phyloP scores from a whole-genome alignment of 2,329 filamentous ascomycete genomes.

The Clonostachys chloroleuca region DNA sequence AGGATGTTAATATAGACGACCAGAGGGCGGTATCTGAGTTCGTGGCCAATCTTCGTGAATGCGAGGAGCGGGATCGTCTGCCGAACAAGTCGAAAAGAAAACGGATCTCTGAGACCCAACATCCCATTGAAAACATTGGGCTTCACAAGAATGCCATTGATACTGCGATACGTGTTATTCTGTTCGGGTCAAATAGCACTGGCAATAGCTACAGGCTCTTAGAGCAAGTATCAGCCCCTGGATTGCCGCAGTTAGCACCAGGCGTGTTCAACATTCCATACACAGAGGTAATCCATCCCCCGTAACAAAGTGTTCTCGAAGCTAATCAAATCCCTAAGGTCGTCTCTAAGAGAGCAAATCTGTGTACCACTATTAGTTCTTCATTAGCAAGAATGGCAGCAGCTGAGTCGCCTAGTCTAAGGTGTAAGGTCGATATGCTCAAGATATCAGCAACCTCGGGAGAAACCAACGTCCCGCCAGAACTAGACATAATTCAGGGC shows the following conservation, averaged over 20 bases:
- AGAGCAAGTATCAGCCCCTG: constrained; percentile 7
- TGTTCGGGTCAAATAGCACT: constrained; percentile 14
- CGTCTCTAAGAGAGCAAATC: constrained; percentile 14
- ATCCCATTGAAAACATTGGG: too few relatives aligned
- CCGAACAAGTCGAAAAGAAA: too few relatives aligned
- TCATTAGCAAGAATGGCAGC: constrained; percentile 22
- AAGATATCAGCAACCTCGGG: too few relatives aligned
- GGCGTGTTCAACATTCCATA: constrained; percentile 28
- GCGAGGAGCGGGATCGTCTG: too few relatives aligned
- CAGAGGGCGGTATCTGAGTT: too few relatives aligned
- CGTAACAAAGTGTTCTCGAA: not conserved
- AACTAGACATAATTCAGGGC: not conserved
- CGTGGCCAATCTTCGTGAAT: too few relatives aligned
- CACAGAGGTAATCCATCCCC: constrained; percentile 18
- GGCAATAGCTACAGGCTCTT: constrained; percentile 11
- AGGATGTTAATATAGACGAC: too few relatives aligned
- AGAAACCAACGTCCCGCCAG: too few relatives aligned
- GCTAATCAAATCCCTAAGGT: constrained; percentile 7
- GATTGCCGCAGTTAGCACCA: constrained; percentile 20
- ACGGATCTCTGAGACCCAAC: too few relatives aligned
- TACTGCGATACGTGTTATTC: constrained; percentile 11
- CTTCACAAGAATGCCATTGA: not conserved
- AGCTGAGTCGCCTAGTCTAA: constrained; percentile 25
- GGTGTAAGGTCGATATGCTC: constrained; percentile 13
- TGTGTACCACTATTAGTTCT: constrained; percentile 18